Evolutionary conservation across 495 filamentous ascomycete genomes (phyloP), one percentile per base, ranked within the genome.

Genomic region (Lentithecium fluviatile): DNA sequence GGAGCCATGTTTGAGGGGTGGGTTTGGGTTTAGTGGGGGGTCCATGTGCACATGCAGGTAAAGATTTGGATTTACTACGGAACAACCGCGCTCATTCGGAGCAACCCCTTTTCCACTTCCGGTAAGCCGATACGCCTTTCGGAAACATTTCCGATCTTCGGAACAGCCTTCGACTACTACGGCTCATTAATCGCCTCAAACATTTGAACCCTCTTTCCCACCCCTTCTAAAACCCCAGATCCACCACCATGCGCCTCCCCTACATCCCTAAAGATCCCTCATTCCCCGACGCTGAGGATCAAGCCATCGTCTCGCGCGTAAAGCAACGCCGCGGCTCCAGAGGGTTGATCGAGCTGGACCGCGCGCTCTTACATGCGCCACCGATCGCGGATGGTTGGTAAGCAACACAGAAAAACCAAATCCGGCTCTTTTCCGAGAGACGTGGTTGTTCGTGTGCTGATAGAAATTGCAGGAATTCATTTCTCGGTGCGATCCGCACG

Each of bases 361-460:
- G 68, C 13, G 63, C 73, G 19, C 63, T 75, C 15, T 67, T 75
- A 3, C 71, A 75, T 58, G 68, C 71, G 20, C 73, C 73, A 1
- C 32, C 65, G 11, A 65, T 75, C 26, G 71, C 73, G 43, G 70
- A 71, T 65, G 73, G 73, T 21, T 75, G 67, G 67, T 62, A 45
- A 64, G 66, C 48, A 20, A 19, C 26, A 12, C 50, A 7, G 23
- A 48, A 21, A 3, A 15, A 15, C 40, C 15, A n/a, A n/a, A n/a
- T n/a, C 40, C 4, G 13, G 4, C 21, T 20, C 15, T 20, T 32
- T 23, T 32, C 25, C 10, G 11, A 12, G 6, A 12, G 24, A 1
- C 24, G 24, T 42, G 43, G 21, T 25, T 4, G 29, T 21, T 15
- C 20, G 6, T 26, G 24, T 34, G 19, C 29, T 36, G 5, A 43